Percentiles rank a stretch among this genome's conserved stretches.
phyloP scores from a whole-genome alignment of 768 basidiomycete genomes.

The Suillus cothurnatus region DNA sequence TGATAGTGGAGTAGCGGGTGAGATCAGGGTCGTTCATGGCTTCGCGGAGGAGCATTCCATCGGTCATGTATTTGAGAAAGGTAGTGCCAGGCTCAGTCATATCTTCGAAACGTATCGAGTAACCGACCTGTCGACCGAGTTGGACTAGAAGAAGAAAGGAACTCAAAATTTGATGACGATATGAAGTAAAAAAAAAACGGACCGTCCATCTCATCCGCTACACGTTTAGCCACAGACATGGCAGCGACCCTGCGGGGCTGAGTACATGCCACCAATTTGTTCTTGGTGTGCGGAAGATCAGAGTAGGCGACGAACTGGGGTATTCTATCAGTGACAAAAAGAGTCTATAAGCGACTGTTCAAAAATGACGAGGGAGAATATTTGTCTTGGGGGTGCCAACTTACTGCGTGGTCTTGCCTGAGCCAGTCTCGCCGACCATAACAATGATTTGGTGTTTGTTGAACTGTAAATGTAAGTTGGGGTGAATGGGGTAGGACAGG shows the following conservation, averaged over 20 bases:
- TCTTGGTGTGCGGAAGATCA: constrained; percentile 87
- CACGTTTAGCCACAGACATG: constrained; percentile 98
- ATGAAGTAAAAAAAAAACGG: constrained; percentile 26
- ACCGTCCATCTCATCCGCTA: constrained; percentile 99
- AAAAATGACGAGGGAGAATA: constrained; percentile 22
- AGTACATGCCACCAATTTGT: constrained; percentile 94
- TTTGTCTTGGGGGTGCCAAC: constrained; percentile 34
- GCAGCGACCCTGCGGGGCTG: constrained; percentile 96
- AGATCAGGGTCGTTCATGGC: constrained; percentile 96
- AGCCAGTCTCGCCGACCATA: constrained; percentile 94
- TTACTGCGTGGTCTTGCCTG: constrained; percentile 95
- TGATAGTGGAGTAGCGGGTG: constrained; percentile 94
- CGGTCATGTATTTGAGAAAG: constrained; percentile 99
- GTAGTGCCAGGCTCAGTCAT: constrained; percentile 79
- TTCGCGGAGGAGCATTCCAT: constrained; percentile 99
- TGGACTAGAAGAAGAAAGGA: constrained; percentile 53
- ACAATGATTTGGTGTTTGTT: constrained; percentile 74
- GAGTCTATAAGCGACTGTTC: constrained; percentile 30
- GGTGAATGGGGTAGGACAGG: neutral
- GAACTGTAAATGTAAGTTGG: constrained; percentile 20
- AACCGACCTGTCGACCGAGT: constrained; percentile 94
- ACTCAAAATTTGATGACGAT: neutral
- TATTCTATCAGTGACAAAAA: constrained; percentile 57
- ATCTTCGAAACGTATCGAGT: constrained; percentile 98
- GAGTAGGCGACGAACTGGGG: constrained; percentile 96